These are phyloP conservation scores for Aspergillus nidulans DNA, from an alignment of 495 filamentous ascomycete species.

Conservation along the genomic window DNA sequence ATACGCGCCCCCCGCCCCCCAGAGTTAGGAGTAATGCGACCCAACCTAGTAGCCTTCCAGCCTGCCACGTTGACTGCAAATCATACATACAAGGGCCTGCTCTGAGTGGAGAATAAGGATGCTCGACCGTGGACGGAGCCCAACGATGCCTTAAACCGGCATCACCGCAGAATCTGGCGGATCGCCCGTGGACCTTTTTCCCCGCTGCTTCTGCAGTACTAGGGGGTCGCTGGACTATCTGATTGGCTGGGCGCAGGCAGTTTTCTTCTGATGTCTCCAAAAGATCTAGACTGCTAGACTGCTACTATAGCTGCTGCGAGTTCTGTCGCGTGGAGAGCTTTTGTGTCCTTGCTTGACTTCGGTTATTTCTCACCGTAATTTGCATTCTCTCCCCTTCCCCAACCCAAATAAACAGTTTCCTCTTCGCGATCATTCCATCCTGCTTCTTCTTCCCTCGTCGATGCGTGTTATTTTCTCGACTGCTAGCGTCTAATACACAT, in stretches of 20 bases:
- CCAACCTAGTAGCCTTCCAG: neutral
- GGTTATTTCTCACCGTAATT: slow-evolving; percentile 10
- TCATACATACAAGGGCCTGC: neutral
- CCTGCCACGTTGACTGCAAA: slow-evolving; percentile 16
- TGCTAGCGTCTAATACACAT: neutral
- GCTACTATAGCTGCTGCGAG: slow-evolving; percentile 9
- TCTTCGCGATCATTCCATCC: slow-evolving; percentile 14
- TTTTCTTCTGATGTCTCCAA: slow-evolving; percentile 16
- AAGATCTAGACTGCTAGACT: neutral
- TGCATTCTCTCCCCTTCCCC: neutral
- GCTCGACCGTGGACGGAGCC: neutral
- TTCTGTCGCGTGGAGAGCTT: slow-evolving; percentile 8
- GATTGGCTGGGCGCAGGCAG: slow-evolving; percentile 5
- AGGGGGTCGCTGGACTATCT: neutral
- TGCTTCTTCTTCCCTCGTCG: neutral
- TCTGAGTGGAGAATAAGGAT: neutral
- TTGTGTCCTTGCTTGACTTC: slow-evolving; percentile 21
- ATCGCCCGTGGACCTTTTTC: slow-evolving; percentile 20
- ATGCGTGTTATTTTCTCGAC: slow-evolving; percentile 8
- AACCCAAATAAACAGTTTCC: neutral
- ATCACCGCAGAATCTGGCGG: neutral
- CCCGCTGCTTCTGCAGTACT: slow-evolving; percentile 13
- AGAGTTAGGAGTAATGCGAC: neutral
- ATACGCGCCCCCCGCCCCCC: neutral
- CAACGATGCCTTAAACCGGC: slow-evolving; percentile 4